Conservation (phyloP, 73 alveolate genomes). For the Symbiodinium pilosum region DNA sequence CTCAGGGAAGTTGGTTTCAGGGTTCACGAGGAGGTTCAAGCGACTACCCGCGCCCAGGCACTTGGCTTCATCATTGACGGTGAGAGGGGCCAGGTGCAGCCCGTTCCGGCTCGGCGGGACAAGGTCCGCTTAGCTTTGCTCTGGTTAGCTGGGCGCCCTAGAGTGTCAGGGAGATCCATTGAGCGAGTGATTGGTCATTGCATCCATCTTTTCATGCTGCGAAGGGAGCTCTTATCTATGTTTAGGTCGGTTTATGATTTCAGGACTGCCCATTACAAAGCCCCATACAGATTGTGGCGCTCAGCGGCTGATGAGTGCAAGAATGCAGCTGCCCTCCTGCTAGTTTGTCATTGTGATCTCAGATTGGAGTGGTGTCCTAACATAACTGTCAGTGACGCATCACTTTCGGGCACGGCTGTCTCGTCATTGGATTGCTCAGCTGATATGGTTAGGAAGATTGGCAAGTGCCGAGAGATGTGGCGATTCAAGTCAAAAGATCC, state of each 20-base stretch:
- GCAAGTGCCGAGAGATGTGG: neutral
- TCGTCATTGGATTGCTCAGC: neutral
- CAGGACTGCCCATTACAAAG: neutral
- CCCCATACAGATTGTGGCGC: neutral
- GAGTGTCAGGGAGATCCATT: neutral
- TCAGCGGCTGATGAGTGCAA: constrained; percentile 28
- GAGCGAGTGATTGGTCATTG: constrained; percentile 36
- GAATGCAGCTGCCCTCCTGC: constrained; percentile 14
- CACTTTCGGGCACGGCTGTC: neutral
- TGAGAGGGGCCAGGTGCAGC: neutral
- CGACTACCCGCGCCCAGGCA: neutral
- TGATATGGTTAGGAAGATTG: neutral
- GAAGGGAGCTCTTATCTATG: neutral
- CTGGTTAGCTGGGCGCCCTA: neutral
- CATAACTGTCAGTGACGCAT: neutral
- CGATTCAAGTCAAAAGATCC: neutral
- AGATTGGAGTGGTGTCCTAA: neutral
- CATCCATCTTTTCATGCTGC: constrained; percentile 30
- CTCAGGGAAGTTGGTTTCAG: neutral
- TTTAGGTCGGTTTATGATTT: constrained; percentile 33
- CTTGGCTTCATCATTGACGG: constrained; percentile 33
- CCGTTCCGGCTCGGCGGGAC: neutral
- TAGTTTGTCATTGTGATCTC: neutral
- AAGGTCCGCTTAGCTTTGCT: neutral
- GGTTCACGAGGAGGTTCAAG: constrained; percentile 39